Conservation (phyloP, 2,329 filamentous ascomycete species). For the Penicillium paneum region DNA sequence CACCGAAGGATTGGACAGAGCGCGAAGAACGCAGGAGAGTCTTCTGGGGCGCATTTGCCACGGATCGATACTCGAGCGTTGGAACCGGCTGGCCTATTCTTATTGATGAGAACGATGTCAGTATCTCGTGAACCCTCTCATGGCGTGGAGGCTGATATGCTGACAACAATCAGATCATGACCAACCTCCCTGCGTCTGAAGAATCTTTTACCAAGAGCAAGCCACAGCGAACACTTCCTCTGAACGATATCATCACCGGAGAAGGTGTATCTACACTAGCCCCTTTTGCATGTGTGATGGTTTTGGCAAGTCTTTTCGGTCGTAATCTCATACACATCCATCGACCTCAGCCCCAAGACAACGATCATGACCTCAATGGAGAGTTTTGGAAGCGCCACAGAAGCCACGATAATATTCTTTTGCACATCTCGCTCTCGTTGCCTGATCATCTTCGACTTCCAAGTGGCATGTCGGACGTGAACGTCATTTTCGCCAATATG, state of each 20-base stretch:
- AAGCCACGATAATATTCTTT: constrained; percentile 80
- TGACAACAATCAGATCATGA: constrained; percentile 60
- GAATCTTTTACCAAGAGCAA: constrained; percentile 80
- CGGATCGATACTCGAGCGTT: constrained; percentile 90
- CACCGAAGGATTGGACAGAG: constrained; percentile 90
- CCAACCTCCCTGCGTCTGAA: constrained; percentile 78
- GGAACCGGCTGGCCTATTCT: constrained; percentile 97
- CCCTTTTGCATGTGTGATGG: constrained; percentile 71
- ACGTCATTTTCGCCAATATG: constrained; percentile 93
- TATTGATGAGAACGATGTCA: constrained; percentile 80
- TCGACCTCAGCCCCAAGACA: constrained; percentile 75
- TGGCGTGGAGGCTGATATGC: constrained; percentile 1
- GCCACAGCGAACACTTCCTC: constrained; percentile 66
- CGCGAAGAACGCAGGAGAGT: constrained; percentile 84
- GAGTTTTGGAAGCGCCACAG: constrained; percentile 95
- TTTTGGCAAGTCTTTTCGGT: constrained; percentile 87
- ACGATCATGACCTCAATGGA: constrained; percentile 82
- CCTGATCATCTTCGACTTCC: constrained; percentile 78
- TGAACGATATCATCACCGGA: constrained; percentile 56
- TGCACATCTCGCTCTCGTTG: constrained; percentile 81
- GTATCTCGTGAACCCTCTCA: constrained; percentile 18
- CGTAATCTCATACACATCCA: constrained; percentile 89
- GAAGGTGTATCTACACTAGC: constrained; percentile 72
- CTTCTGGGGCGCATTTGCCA: constrained; percentile 91
- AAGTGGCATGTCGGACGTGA: constrained; percentile 69